Evolutionary conservation across 768 basidiomycete genomes (phyloP), one percentile per base, ranked within the genome.

Genomic region (Tremella fuciformis): DNA sequence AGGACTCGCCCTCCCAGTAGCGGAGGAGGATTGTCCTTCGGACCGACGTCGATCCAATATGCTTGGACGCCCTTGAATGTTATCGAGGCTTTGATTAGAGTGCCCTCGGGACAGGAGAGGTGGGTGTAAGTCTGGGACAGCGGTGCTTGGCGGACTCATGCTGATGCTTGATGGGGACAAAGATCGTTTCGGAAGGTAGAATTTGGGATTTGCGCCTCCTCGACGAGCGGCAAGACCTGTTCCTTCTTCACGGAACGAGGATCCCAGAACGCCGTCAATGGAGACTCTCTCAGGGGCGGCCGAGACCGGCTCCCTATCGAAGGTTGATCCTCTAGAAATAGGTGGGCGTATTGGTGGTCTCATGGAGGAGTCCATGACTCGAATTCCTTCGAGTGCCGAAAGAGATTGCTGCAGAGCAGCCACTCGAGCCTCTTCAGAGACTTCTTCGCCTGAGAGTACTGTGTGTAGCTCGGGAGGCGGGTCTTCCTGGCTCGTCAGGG

Each of bases 181-280:
- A 1, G 67, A 68, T 24, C 71, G 63, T 61, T 64, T 69, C 13
- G 66, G 63, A 0, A 69, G 47, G 47, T 67, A 66, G 8, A 60
- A 39, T 52, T 67, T 73, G 4, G 68, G 66, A 39, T 65, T 72
- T 8, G 65, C 57, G 52, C 65, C 65, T 3, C 62, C 22, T 18
- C 66, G 19, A 8, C 62, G 49, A 1, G 65, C 44, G 26, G 26
- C 16, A 16, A 19, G n/a, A 24, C 13, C 37, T 44, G n/a, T 15
- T 13, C n/a, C 37, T 25, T 39, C 34, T 8, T 41, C 1, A 49
- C n/a, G 11, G 8, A 15, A n/a, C 3, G 25, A 13, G 26, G 34
- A 8, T 22, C 18, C 50, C 15, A 46, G n/a, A 4, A 34, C 29
- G 29, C 29, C 29, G 29, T 34, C 11, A 34, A 34, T 34, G 29